Evolutionary conservation across 2,329 filamentous ascomycete genomes (phyloP), one percentile per base, ranked within the genome.

Genomic region (Ophiostoma triangulosporum): DNA sequence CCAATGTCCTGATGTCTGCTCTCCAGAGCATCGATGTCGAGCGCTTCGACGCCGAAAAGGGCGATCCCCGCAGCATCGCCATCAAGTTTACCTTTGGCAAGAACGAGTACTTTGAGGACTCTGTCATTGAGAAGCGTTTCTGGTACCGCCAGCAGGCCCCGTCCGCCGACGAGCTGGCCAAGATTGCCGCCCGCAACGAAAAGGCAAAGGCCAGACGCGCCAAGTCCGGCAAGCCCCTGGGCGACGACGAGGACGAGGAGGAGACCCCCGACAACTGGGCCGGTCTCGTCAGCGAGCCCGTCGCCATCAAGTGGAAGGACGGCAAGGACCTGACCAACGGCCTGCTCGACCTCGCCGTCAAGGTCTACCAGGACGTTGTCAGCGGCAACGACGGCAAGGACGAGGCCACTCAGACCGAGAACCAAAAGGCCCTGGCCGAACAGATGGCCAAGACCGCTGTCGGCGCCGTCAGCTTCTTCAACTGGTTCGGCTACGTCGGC

Each of bases 61-160:
- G 75, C 57, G 68, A 49, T 15, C 91, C 91, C 22, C 83, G 89
- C 66, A 89, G 83, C 70, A 67, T 97, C 62, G 72, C 76, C 57
- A 79, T 95, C 73, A 81, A 72, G 58, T 88, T 93, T 64, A 82
- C 86, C 62, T 95, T 95, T 69, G 70, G 70, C 56, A 77, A 82
- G 58, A 97, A 97, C 70, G 81, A 88, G 50, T 83, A 83, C 72
- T 95, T 97, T 63, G 77, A 83, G 65, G 77, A 95, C 70, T 75
- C 71, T 53, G 77, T 82, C 52, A 70, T 97, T 49, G 86, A 91
- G 71, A 97, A 97, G 82, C 87, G 86, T 65, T 95, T 97, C 70
- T 91, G 84, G 78, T 88, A 84, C 75, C 82, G 90, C 60, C 51
- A 48, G 11, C 35, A 35, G 43, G 33, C 50, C 15, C 31, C 50